These are phyloP conservation scores for Eutrema salsugineum DNA, from an alignment of 441 rosid genomes.

Conservation along the genomic window DNA sequence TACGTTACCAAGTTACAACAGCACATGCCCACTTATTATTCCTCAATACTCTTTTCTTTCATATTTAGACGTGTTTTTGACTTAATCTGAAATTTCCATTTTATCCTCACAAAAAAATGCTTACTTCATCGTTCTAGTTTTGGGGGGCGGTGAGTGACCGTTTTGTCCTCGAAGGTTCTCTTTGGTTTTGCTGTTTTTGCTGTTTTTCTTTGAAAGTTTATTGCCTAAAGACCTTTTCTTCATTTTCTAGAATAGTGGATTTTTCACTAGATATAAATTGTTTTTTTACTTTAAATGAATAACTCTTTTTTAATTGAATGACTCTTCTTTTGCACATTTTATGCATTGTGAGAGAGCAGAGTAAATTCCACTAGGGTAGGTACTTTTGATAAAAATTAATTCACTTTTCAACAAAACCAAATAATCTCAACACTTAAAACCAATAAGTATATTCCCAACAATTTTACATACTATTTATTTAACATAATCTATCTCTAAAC, in stretches of 20 bases:
- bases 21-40: slow-evolving; percentile 12
- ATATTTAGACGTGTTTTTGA: slow-evolving; percentile 30
- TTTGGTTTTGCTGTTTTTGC: background rate
- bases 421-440: background rate
- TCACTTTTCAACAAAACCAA: background rate
- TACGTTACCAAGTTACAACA: slow-evolving; percentile 12
- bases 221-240: background rate
- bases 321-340: background rate
- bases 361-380: background rate
- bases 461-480: background rate
- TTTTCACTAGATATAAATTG: background rate
- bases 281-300: background rate
- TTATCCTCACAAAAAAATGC: background rate
- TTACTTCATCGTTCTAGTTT: background rate
- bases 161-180: background rate
- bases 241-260: background rate
- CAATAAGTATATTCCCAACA: background rate
- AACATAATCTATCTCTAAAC: background rate
- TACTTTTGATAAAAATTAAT: background rate
- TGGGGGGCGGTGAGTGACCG: background rate
- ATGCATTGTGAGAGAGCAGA: background rate
- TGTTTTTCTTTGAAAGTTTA: background rate
- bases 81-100: background rate
- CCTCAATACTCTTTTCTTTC: background rate
- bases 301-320: background rate